Base-by-base conservation (phyloP, 495 filamentous ascomycete genomes). In the Xylona heveae region DNA sequence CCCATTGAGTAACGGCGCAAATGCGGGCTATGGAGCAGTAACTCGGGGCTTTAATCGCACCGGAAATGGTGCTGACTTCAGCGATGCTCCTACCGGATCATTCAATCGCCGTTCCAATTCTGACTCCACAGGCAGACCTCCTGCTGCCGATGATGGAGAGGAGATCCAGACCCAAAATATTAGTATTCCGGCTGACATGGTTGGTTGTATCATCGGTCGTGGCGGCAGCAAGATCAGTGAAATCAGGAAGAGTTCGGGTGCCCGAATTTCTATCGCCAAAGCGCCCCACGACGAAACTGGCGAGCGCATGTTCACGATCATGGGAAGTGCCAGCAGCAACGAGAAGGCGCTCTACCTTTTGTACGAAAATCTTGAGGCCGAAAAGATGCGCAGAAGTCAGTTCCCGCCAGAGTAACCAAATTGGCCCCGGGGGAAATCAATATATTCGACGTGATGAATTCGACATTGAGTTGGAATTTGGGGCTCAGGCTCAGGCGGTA, bases 251-350 rank as follows among this genome's bases (percentile, higher is more conserved):
- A 82, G 70, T 35, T 97, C 88, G 40, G 85, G 85, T 34, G 88
- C 88, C 34, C 75, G 83, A 40, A 97, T 97, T 57, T 93, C 82
- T 36, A 97, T 97, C 51, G 88, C 88, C 41, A 97, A 97, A 64
- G 79, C 82, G 15, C 82, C 90, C 20, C 88, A 97, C 44, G 88
- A 95, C 42, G 90, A 95, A 35, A 84, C 81, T 28, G 88, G 88
- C 33, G 88, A 97, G 66, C 72, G 88, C 45, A 95, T 97, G 88
- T 97, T 95, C 60, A 95, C 88, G 39, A 94, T 97, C 49, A 93
- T 90, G 66, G 88, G 88, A 37, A 90, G 78, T 35, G 71, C 74
- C 16, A 67, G 67, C 53, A 78, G 78, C 38, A 95, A 95, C 46
- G 88, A 97, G 59, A 83, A 82, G 41, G 88, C 88, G 10, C 64